Evolutionary conservation across 805 yeast species (phyloP), one percentile per base, ranked within the genome.

Genomic region (Grigorovia yakushimaensis): DNA sequence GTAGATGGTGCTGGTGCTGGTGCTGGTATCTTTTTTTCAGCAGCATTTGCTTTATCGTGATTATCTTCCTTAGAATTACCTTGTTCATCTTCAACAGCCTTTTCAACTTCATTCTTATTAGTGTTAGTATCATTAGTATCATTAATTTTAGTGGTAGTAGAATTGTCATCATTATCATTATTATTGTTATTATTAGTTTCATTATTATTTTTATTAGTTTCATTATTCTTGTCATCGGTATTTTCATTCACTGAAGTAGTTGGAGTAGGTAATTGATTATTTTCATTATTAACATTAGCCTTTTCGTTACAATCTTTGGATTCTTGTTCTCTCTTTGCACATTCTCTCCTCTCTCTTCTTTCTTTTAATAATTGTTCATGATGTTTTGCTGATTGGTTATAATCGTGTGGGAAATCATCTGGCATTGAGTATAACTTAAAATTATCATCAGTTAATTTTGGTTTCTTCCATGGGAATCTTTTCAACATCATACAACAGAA

Each of bases 391-490:
- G 86, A 79, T 52, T 80, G 75, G 21, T 67, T 67, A 66, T 85
- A 85, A 65, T 85, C 89, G 64, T 84, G 93, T 57, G 83, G 82
- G 45, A 74, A 73, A 57, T 85, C 93, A 67, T 85, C 93, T 5
- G 70, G 73, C 73, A 76, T 64, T 43, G 80, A 76, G 58, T 76
- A 85, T 30, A 84, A 67, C 54, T 74, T 76, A 63, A 79, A 85
- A 56, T 88, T 81, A 52, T 82, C 81, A 63, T 85, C 95, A 33
- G 78, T 64, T 17, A 69, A 70, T 47, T 51, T 49, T 11, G 95
- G 94, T 1, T 82, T 84, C 62, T 84, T 85, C 95, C 95, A 85
- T 2, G 95, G 95, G 61, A 85, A 85, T 59, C 89, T 74, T 65
- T 84, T 81, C 50, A 85, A 69, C 54, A 87, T 82, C 91, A 85